Base-by-base conservation (phyloP, 352 stramenopile genomes). In the Aphanomyces astaci region DNA sequence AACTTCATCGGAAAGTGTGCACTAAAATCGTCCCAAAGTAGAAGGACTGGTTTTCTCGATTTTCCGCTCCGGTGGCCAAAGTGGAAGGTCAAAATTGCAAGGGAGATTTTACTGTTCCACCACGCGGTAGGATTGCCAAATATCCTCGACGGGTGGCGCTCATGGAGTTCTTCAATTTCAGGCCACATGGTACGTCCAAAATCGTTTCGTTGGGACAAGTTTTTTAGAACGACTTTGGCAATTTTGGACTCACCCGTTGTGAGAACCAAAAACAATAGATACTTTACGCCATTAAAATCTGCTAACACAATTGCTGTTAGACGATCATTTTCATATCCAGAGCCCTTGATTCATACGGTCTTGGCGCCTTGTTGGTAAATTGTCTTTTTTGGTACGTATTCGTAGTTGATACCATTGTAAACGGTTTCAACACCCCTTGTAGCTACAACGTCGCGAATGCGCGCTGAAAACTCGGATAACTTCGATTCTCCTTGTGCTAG, bases 91-190 rank as follows among this genome's bases (percentile, higher is more conserved):
- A 72, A 28, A 22, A 79, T 75, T 22, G 28, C 52, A 19, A 75
- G 56, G 11, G 69, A 73, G 0, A 80, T 33, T 1, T 76, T n/a
- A 17, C 33, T 63, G 59, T 77, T 75, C 65, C 68, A 81, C 73
- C 73, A 78, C 1, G 52, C 71, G n/a, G 54, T 66, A 25, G 32
- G n/a, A 30, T 80, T 78, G 24, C 45, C 60, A 49, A 76, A 72
- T 24, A 77, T 77, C 4, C 72, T 54, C 0, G 71, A 45, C 5
- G 55, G 48, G 10, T 43, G 17, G 22, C 24, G 5, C 10, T 32
- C 22, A 13, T 80, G 64, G 13, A 80, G 40, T 2, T 39, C 13
- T 24, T 64, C 31, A 0, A 78, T 46, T 10, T 74, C 56, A 0
- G 32, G 9, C 56, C 70, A 79, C 9, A 78, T n/a, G 1, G 52